A percentile compares a stretch with the other conserved stretches of the same genome.
These are phyloP conservation scores for Debaryomyces singareniensis DNA, from an alignment of 1,139 yeast species.

Conservation along the genomic window DNA sequence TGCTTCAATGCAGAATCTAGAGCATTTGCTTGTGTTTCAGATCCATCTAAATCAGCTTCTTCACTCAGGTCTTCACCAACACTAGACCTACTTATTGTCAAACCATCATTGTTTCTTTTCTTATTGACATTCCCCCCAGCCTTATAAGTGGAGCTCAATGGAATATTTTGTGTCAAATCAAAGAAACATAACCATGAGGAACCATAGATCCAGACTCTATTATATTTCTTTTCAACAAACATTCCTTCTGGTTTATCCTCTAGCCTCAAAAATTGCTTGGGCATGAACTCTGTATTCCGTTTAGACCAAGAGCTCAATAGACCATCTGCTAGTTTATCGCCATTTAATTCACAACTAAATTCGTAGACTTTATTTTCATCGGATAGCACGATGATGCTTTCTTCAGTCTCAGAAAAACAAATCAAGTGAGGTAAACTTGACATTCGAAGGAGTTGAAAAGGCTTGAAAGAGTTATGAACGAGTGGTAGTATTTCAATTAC, in stretches of 20 bases:
- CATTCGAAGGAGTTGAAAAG: constrained; percentile 38
- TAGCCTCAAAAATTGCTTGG: constrained; percentile 52
- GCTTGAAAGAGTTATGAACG: constrained; percentile 11
- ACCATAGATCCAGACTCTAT: constrained; percentile 76
- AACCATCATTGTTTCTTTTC: constrained; percentile 63
- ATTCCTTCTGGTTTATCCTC: constrained; percentile 74
- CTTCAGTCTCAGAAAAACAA: constrained; percentile 38
- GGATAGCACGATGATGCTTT: constrained; percentile 58
- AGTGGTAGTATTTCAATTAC: constrained; percentile 48
- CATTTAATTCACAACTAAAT: constrained; percentile 33
- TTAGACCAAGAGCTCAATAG: constrained; percentile 76
- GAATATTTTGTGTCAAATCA: constrained; percentile 59
- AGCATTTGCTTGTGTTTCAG: constrained; percentile 24
- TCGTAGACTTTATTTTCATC: constrained; percentile 74
- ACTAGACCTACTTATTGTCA: constrained; percentile 33
- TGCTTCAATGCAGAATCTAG: constrained; percentile 26
- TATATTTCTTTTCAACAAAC: constrained; percentile 24
- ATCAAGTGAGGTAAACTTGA: constrained; percentile 60
- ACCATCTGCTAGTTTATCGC: constrained; percentile 14
- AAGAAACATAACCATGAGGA: constrained; percentile 77
- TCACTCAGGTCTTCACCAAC: constrained; percentile 16
- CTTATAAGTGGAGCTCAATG: constrained; percentile 29
- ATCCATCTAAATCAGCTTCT: constrained; percentile 7
- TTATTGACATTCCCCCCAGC: constrained; percentile 17
- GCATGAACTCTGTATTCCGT: constrained; percentile 67